phyloP scores from a whole-genome alignment of 75 land plant genomes.

The Sequoia sempervirens region DNA sequence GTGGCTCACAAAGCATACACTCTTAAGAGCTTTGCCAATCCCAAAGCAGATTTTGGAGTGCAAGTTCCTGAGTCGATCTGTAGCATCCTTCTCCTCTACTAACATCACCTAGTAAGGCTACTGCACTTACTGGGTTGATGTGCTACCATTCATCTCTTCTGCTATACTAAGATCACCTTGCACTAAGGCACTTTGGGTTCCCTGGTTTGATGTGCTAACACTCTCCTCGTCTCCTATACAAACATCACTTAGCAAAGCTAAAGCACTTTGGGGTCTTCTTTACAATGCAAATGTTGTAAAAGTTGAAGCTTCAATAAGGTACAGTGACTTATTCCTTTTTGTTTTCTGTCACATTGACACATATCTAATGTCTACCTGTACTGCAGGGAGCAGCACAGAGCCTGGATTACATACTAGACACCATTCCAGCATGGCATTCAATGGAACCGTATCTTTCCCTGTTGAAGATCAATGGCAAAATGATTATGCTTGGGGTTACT shows the following conservation, averaged over 20 bases:
- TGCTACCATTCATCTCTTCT: too few relatives aligned
- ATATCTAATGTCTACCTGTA: not conserved
- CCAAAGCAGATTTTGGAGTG: not conserved
- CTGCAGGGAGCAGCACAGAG: constrained; percentile 38
- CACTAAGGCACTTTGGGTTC: not conserved
- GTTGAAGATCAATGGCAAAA: constrained; percentile 53
- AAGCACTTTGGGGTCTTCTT: not conserved
- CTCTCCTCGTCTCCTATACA: not conserved
- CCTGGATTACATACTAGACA: constrained; percentile 66
- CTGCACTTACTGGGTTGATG: too few relatives aligned
- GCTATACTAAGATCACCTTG: too few relatives aligned
- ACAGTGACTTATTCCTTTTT: not conserved
- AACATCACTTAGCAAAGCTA: not conserved
- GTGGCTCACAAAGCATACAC: too few relatives aligned
- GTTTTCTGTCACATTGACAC: not conserved
- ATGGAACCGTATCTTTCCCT: not conserved
- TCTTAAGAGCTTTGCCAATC: not conserved
- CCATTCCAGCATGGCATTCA: constrained; percentile 65
- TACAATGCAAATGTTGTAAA: not conserved
- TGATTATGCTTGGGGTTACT: constrained; percentile 60
- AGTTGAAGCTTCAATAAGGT: not conserved
- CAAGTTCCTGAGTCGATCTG: not conserved
- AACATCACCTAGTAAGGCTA: too few relatives aligned
- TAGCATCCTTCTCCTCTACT: too few relatives aligned
- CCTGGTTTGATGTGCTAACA: too few relatives aligned